Conservation (phyloP, 257 asterid species). For the Henckelia pumila region DNA sequence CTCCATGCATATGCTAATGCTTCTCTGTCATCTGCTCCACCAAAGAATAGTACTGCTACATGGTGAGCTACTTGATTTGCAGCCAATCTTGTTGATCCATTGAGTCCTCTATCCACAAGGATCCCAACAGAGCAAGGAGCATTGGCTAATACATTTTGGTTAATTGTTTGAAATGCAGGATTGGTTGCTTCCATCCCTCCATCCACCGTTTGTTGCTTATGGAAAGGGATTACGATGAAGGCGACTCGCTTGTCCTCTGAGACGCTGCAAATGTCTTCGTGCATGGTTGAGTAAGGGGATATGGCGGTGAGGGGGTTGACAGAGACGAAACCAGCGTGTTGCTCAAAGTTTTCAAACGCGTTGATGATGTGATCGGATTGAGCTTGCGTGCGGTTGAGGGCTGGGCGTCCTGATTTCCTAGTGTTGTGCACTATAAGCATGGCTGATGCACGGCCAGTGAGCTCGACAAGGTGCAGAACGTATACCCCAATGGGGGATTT, state of each 20-base stretch:
- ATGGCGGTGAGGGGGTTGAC: conserved; percentile 79
- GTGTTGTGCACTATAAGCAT: conserved; percentile 86
- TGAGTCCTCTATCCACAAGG: conserved; percentile 85
- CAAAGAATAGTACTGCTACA: conserved; percentile 66
- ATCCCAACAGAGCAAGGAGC: conserved; percentile 90
- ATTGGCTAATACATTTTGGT: conserved; percentile 71
- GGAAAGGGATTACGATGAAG: conserved; percentile 71
- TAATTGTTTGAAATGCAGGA: conserved; percentile 62
- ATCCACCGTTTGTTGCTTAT: conserved; percentile 92
- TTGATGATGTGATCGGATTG: conserved; percentile 87
- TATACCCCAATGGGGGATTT: conserved; percentile 69
- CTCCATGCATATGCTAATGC: conserved; percentile 76
- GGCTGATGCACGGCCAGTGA: conserved; percentile 93
- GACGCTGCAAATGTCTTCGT: conserved; percentile 75
- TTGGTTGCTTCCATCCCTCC: conserved; percentile 88
- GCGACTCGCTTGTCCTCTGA: conserved; percentile 84
- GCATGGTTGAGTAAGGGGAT: conserved; percentile 95
- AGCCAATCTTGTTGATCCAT: conserved; percentile 60
- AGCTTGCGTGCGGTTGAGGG: conserved; percentile 75
- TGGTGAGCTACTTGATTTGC: conserved; percentile 56
- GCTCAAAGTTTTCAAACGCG: conserved; percentile 85
- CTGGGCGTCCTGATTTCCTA: conserved; percentile 54
- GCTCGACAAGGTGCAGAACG: conserved; percentile 87
- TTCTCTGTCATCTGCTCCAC: conserved; percentile 86
- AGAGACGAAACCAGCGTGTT: conserved; percentile 50